Base-by-base conservation (phyloP, 2,329 filamentous ascomycete genomes). In the Botrytis hyacinthi region DNA sequence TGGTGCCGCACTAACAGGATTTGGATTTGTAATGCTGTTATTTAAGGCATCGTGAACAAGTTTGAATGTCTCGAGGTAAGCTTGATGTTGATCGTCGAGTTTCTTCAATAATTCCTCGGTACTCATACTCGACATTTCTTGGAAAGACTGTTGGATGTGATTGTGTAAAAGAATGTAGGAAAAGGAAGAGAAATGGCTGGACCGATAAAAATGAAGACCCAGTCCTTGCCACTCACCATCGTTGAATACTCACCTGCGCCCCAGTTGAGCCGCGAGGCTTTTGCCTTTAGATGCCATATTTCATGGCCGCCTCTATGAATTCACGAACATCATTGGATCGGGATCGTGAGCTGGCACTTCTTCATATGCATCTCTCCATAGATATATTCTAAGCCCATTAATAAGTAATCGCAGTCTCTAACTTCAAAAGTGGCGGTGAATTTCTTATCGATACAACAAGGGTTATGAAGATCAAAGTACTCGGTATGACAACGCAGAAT, bases 61-160 rank as follows among this genome's bases (percentile, higher is more conserved):
- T 29, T 67, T 75, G 62, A 78, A 78, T 16, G 77, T 78, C 22
- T 77, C 70, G 14, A 78, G 71, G 68, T 79, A 78, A 14, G 77
- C 77, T 67, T 77, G 75, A 46, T 79, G 77, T 67, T 79, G 76
- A 14, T 78, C 76, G 37, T 78, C 77, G 6, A 79, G 78, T 65
- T 70, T 70, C 63, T 75, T 76, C 29, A 79, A 74, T 22, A 79
- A 72, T 68, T 79, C 78, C 35, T 78, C 77, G 26, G 74, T 73
- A 29, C 42, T 76, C 32, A 70, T 59, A 44, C 44, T 66, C 18
- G 71, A 40, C 69, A 71, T 71, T 35, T 63, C 35, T 40, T n/a
- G 48, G 32, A 37, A 57, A 35, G 26, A 16, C 35, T 7, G 48
- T 57, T 57, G 29, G 51, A 32, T 22, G 18, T 57, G n/a, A 69